Evolutionary conservation across 2,329 filamentous ascomycete genomes (phyloP).

Genomic region (Xylariales sp.): DNA sequence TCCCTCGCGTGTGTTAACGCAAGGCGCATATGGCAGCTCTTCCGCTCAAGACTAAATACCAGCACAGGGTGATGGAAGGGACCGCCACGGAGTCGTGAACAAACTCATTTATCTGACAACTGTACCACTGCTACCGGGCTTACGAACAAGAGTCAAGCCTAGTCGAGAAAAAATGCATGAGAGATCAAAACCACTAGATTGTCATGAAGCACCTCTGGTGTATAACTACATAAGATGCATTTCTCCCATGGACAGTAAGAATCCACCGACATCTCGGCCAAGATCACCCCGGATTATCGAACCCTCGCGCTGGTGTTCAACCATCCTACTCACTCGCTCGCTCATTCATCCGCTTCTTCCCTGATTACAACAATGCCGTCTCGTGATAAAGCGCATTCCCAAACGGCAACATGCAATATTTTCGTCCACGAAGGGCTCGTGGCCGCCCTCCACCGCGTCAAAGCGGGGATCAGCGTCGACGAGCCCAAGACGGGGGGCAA

Average conservation of each 20-base stretch:
- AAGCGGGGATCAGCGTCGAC: not conserved
- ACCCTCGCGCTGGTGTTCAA: not conserved
- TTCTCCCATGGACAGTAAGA: not conserved
- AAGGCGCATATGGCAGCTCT: not conserved
- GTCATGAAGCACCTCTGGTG: not conserved
- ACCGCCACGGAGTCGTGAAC: not conserved
- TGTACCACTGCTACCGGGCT: not conserved
- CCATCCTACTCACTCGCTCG: not conserved
- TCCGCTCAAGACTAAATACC: too few species aligned
- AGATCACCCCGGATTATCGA: too few species aligned
- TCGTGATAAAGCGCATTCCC: not conserved
- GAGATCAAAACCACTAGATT: not conserved
- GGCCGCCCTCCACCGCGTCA: not conserved
- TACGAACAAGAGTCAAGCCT: not conserved
- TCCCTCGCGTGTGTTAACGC: not conserved
- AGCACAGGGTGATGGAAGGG: too few species aligned
- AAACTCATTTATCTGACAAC: not conserved
- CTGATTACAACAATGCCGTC: not conserved
- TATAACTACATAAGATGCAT: not conserved
- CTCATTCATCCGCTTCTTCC: not conserved
- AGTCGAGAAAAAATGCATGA: not conserved
- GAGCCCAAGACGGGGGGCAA: not conserved
- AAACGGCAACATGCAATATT: not conserved
- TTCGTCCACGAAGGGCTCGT: not conserved
- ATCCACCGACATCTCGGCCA: not conserved